A percentile compares a stretch with the other conserved stretches of the same genome.
These are phyloP conservation scores for Aspergillus homomorphus DNA, from an alignment of 495 filamentous ascomycete species.

Conservation along the genomic window DNA sequence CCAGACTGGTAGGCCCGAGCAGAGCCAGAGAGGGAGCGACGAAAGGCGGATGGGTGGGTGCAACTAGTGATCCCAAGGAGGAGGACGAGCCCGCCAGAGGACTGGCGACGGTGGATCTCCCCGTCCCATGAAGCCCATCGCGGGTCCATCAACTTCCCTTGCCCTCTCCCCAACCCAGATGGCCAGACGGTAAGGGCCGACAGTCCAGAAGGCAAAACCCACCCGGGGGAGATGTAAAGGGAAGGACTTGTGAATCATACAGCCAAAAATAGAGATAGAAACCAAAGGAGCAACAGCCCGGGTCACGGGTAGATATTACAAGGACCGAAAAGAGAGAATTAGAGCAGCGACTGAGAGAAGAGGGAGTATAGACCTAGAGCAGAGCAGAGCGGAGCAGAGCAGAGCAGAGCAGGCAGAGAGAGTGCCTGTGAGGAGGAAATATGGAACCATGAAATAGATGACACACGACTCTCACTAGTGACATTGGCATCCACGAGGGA, in stretches of 20 bases:
- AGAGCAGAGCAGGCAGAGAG: not conserved
- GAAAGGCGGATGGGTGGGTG: conserved; percentile 14
- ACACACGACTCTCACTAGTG: not conserved
- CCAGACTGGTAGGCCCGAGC: conserved; percentile 24
- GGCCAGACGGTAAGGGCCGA: not conserved
- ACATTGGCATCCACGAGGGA: not conserved
- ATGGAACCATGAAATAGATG: not conserved
- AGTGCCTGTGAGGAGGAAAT: not conserved
- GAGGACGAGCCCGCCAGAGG: conserved; percentile 18
- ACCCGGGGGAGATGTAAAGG: not conserved
- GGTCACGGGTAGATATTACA: not conserved
- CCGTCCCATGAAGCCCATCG: conserved; percentile 15
- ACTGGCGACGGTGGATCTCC: conserved; percentile 22
- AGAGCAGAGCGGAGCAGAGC: not conserved
- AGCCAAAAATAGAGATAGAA: not conserved
- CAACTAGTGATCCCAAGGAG: conserved; percentile 30
- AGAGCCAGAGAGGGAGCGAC: conserved; percentile 14
- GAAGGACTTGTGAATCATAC: not conserved
- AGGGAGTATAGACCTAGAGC: not conserved
- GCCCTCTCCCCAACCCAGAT: not conserved
- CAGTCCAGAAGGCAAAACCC: not conserved
- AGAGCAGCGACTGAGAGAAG: not conserved
- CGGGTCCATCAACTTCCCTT: conserved; percentile 15
- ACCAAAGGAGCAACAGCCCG: not conserved
- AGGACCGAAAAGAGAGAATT: not conserved